Evolutionary conservation across 2,329 filamentous ascomycete genomes (phyloP), one percentile per base, ranked within the genome.

Genomic region (Capronia coronata): DNA sequence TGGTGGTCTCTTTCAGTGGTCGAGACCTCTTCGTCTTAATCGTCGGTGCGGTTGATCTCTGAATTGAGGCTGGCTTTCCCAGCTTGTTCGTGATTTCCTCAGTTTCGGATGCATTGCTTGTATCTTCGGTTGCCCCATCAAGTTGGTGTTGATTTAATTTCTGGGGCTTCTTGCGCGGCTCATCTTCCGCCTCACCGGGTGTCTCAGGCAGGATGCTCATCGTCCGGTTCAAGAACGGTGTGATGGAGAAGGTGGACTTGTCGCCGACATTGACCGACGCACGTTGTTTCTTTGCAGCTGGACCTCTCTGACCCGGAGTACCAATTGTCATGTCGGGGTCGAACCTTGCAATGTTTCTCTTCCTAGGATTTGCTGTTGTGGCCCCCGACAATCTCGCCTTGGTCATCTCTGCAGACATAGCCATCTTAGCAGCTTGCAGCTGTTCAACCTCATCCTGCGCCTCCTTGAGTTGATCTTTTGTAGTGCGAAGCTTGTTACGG

Each of bases 241-340:
- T 97, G 56, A 96, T 88, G 2, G 89, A 95, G 67, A 97, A 96
- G 2, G 78, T 83, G 0, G 90, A 96, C 67, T 95, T 96, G 63
- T 94, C 87, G 23, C 86, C 88, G 3, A 86, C 72, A 48, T 80
- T 70, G 1, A 78, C 75, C 30, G 79, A 76, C 16, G 81, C 77
- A 41, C 72, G 75, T 48, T 75, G 71, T 64, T 81, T 83, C 66
- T 83, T 85, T 18, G 70, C 67, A 40, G 64, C 57, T 30, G 65
- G 62, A n/a, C 57, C 64, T 38, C 70, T 63, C 39, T 72, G 71
- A 35, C 74, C 75, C 14, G 75, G 75, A 0, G 75, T 78, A 38
- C 72, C 73, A 57, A 78, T 75, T 8, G 67, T 70, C 42, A 71
- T 64, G 45, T 73, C 71, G 3, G 65, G 63, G 46, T 70, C 68